Base-by-base conservation (phyloP, 345 rosid genomes). In the Syzygium aromaticum region DNA sequence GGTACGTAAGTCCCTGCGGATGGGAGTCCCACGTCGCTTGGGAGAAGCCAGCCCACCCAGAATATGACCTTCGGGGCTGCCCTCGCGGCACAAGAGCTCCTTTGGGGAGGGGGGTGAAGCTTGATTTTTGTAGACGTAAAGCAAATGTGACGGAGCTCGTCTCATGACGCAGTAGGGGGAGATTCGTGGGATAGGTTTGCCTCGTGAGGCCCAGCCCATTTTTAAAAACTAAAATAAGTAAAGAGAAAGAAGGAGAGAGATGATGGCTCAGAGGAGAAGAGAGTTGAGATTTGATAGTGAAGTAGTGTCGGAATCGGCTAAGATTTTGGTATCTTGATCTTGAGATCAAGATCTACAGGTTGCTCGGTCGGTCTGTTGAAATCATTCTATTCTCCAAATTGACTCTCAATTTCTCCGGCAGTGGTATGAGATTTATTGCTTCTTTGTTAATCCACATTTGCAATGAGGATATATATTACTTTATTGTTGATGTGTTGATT, bases 321-420 rank as follows among this genome's bases (percentile, higher is more conserved):
- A 3, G 63, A 57, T 23, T 57, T 10, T 23, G 25, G 63, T 23
- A 57, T 10, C 6, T 57, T 23, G 63, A 23, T 0, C 14, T 0
- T 56, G n/a, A 56, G 61, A 1, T 56, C 0, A 0, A 9, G 6
- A 56, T 56, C 0, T 1, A 23, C 61, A 56, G 23, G n/a, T 56
- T 56, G 61, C 4, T 56, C 1, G 25, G 6, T 56, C n/a, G 1
- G 5, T 56, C 3, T 56, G 61, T 23, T 23, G n/a, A 23, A 23
- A 23, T 23, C n/a, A n/a, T n/a, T n/a, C n/a, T n/a, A n/a, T 56
- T 56, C 61, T 8, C 61, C 5, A 56, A 56, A 56, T 56, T 56
- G 2, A 23, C n/a, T 23, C 13, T 56, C 8, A 3, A 8, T 56
- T 56, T 3, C n/a, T 56, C 23, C 0, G 1, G 10, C 10, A 56